Conservation (phyloP, 1,139 yeast genomes). For the Lodderomyces metapsilosis region DNA sequence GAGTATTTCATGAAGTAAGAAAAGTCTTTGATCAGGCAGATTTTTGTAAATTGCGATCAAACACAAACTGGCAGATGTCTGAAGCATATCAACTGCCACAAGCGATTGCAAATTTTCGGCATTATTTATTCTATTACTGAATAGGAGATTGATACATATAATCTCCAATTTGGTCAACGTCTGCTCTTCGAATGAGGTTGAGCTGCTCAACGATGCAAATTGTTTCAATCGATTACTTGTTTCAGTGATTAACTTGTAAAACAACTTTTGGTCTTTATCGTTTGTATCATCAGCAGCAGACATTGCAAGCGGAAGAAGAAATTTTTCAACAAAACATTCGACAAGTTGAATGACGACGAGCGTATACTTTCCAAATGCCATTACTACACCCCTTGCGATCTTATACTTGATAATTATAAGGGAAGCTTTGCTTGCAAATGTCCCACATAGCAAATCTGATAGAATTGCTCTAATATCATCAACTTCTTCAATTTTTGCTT, state of each 20-base stretch:
- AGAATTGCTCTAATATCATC: neutral
- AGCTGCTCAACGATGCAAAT: conserved; percentile 7
- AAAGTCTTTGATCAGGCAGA: conserved; percentile 49
- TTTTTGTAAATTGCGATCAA: conserved; percentile 37
- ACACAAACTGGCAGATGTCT: conserved; percentile 9
- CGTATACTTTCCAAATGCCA: conserved; percentile 2
- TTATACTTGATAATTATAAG: neutral
- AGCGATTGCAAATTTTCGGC: conserved; percentile 6
- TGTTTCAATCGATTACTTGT: conserved; percentile 9
- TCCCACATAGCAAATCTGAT: conserved; percentile 1
- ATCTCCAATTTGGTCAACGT: conserved; percentile 12
- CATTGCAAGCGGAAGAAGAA: neutral
- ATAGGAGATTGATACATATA: conserved; percentile 8
- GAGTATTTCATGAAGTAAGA: conserved; percentile 61
- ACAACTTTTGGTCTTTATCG: neutral
- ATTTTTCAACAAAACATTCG: neutral
- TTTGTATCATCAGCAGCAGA: neutral
- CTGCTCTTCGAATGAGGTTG: conserved; percentile 9
- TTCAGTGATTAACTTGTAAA: conserved; percentile 6
- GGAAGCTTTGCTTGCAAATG: conserved; percentile 2
- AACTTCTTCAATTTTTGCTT: neutral
- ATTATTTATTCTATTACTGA: conserved; percentile 9
- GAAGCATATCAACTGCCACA: conserved; percentile 10
- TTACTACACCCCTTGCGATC: neutral
- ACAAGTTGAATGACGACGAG: neutral